Evolutionary conservation across 495 filamentous ascomycete species (phyloP), one percentile per base, ranked within the genome.

Genomic region (Penicillium flavigenum): DNA sequence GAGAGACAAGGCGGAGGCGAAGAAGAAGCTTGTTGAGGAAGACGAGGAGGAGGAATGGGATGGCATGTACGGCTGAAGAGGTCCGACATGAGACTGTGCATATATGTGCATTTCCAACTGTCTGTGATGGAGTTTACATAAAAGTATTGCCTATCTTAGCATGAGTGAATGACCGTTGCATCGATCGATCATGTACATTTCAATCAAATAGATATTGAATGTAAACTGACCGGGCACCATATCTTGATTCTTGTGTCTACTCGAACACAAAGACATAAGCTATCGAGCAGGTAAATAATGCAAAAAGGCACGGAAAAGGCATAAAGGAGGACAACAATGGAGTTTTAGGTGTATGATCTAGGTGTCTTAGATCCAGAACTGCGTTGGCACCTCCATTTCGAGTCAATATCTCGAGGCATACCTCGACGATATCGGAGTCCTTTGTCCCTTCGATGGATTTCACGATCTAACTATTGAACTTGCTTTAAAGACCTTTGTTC

Each of bases 21-120:
- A 76, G 59, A 76, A 65, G 74, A 79, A 71, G 70, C 73, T 78
- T 16, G 78, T 78, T 6, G 83, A 85, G 9, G 81, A 85, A 17
- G 83, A 88, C 54, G 83, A 86, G 10, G 80, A 82, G 50, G 83
- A 86, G 56, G 86, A 88, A 68, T 82, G 84, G 74, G 85, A 90
- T 78, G 86, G 85, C 8, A 80, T 90, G 78, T 93, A 91, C 74
- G 87, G 84, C 50, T 92, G 63, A 80, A 17, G 7, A 41, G 56
- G 48, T 38, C 46, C 42, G 39, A 56, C 26, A 42, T 9, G 34
- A 47, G 44, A 57, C 36, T 61, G 41, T 58, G 34, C 44, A 55
- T 47, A 22, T 32, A 34, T 12, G 32, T 22, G 39, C 17, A 7
- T 41, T 11, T 16, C 17, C 10, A 29, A 41, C 9, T 19, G 39